Conservation (phyloP, 75 land plant genomes). For the Picea sitchensis region DNA sequence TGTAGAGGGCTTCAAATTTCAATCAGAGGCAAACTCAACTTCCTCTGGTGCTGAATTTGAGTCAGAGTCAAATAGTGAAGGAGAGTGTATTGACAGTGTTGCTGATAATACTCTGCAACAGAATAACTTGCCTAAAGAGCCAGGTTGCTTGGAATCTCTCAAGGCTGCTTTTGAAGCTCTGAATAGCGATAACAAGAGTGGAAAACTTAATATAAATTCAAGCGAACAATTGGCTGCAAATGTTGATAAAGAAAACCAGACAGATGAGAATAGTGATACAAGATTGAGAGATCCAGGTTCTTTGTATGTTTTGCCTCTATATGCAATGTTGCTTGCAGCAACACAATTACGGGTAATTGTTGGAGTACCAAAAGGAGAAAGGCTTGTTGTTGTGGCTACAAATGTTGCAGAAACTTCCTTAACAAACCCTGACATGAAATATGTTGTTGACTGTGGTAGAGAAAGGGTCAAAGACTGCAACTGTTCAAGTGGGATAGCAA, state of each 20-base stretch:
- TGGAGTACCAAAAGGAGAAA: constrained; percentile 65
- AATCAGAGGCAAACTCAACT: background rate
- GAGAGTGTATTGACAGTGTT: constrained; percentile 2
- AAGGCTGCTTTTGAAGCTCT: constrained; percentile 70
- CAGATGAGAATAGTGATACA: constrained; percentile 12
- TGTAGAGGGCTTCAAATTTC: constrained; percentile 32
- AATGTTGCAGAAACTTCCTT: constrained; percentile 99
- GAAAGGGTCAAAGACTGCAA: constrained; percentile 83
- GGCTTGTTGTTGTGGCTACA: constrained; percentile 93
- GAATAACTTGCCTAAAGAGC: constrained; percentile 16
- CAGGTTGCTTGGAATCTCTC: constrained; percentile 35
- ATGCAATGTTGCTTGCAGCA: constrained; percentile 91
- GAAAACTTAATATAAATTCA: constrained; percentile 4
- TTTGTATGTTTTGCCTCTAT: constrained; percentile 79
- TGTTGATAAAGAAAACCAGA: background rate
- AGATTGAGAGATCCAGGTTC: constrained; percentile 27
- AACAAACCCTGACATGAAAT: constrained; percentile 92
- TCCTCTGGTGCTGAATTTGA: constrained; percentile 52
- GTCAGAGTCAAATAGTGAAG: constrained; percentile 26
- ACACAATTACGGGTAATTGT: constrained; percentile 89
- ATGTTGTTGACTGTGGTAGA: constrained; percentile 96
- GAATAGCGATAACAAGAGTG: constrained; percentile 14
- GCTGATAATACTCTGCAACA: constrained; percentile 12
- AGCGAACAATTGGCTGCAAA: background rate
- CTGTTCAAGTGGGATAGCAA: constrained; percentile 72